Evolutionary conservation across 1,139 yeast species (phyloP).

Genomic region (Blastobotrys proliferans): DNA sequence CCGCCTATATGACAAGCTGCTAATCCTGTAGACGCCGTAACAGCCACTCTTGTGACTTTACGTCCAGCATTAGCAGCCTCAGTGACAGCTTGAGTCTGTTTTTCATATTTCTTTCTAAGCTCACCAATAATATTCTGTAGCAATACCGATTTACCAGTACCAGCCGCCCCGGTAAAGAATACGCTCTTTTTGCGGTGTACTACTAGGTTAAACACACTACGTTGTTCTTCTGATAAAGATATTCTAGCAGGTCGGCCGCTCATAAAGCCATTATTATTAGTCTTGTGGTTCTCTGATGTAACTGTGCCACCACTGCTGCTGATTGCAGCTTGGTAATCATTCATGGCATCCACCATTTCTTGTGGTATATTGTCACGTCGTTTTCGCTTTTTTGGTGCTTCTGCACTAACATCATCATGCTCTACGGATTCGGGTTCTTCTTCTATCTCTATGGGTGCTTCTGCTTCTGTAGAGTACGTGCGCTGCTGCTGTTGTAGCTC

Average conservation of each 20-base stretch:
- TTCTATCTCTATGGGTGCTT: background rate
- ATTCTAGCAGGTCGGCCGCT: constrained; percentile 2
- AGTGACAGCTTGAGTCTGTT: constrained; percentile 5
- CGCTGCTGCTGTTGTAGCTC: constrained; percentile 5
- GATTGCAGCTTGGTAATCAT: constrained; percentile 1
- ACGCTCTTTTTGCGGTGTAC: constrained; percentile 47
- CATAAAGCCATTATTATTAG: background rate
- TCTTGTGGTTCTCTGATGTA: background rate
- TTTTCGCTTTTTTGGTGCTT: constrained; percentile 1
- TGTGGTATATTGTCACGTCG: constrained; percentile 5
- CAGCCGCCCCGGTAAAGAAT: constrained; percentile 37
- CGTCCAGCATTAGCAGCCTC: constrained; percentile 14
- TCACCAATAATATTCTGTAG: constrained; percentile 65
- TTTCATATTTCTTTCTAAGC: constrained; percentile 42
- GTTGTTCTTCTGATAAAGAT: constrained; percentile 65
- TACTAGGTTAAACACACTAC: constrained; percentile 61
- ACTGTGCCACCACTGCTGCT: background rate
- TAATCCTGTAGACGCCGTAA: constrained; percentile 89
- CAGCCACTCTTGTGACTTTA: constrained; percentile 48
- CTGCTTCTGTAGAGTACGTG: background rate
- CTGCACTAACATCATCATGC: background rate
- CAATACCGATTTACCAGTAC: constrained; percentile 30
- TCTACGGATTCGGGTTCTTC: background rate
- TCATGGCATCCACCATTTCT: constrained; percentile 5
- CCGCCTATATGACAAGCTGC: constrained; percentile 93